phyloP scores from a whole-genome alignment of 2,329 filamentous ascomycete genomes.

The Cercospora brassicicola region DNA sequence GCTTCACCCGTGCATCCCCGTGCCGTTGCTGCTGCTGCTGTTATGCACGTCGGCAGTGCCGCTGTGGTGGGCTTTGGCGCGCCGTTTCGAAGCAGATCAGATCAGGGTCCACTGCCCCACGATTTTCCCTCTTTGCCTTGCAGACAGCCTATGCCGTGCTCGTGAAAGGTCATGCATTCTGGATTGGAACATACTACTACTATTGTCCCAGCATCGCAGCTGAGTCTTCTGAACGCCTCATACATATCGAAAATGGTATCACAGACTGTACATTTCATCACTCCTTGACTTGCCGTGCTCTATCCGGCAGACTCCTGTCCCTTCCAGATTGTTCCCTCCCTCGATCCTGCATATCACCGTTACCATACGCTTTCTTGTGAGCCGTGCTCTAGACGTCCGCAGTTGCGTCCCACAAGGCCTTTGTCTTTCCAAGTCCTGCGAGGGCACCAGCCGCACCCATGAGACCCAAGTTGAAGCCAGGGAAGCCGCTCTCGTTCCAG shows the following conservation, averaged over 20 bases:
- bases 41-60: neutral
- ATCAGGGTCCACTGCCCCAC: neutral
- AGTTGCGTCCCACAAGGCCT: conserved; percentile 39
- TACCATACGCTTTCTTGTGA: neutral
- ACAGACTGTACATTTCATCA: conserved; percentile 8
- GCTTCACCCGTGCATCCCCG: neutral
- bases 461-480: conserved; percentile 47
- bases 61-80: neutral
- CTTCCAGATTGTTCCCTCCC: neutral
- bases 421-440: conserved; percentile 41
- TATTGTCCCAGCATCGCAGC: neutral
- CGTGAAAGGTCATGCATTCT: conserved; percentile 1
- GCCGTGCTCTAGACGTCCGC: conserved; percentile 22
- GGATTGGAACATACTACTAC: neutral
- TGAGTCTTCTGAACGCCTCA: neutral
- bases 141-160: neutral
- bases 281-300: neutral
- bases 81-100: neutral
- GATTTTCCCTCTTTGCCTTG: neutral
- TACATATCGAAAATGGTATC: conserved; percentile 2
- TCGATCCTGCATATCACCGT: neutral
- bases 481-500: conserved; percentile 41
- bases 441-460: conserved; percentile 47
- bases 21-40: neutral
- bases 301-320: neutral